Evolutionary conservation across 1,139 yeast species (phyloP).

Genomic region (Tardiomyces depauwii): DNA sequence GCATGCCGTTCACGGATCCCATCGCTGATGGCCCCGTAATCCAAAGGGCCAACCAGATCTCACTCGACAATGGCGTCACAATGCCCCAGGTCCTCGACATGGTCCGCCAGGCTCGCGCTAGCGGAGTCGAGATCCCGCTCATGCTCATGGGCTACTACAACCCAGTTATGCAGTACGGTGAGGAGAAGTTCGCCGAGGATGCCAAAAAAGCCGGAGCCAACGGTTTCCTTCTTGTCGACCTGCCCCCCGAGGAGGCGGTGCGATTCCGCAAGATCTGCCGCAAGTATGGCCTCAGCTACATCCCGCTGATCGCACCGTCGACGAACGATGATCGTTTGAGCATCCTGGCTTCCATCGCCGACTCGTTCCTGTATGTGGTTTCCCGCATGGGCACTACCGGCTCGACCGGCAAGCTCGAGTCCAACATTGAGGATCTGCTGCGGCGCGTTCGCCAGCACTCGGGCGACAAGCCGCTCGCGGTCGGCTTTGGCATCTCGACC

Average conservation of each 20-base stretch:
- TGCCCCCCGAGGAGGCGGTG: constrained; percentile 96
- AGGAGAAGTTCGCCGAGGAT: constrained; percentile 65
- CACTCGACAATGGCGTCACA: constrained; percentile 74
- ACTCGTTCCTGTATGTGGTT: constrained; percentile 89
- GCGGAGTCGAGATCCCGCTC: constrained; percentile 81
- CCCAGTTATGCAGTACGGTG: constrained; percentile 87
- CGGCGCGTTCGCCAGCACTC: constrained; percentile 64
- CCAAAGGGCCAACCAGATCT: constrained; percentile 64
- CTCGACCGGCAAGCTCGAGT: constrained; percentile 54
- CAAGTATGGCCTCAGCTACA: constrained; percentile 60
- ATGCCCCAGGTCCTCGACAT: constrained; percentile 57
- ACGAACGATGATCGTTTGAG: constrained; percentile 83
- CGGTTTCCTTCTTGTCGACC: constrained; percentile 88
- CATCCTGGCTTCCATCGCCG: constrained; percentile 74
- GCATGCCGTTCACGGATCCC: constrained; percentile 97
- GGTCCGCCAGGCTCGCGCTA: constrained; percentile 61
- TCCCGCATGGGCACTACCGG: constrained; percentile 98
- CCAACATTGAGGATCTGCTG: constrained; percentile 57
- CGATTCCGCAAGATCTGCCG: constrained; percentile 68
- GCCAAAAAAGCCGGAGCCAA: constrained; percentile 84
- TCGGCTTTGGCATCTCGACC: constrained; percentile 94
- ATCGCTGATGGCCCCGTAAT: constrained; percentile 98
- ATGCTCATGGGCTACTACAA: constrained; percentile 96
- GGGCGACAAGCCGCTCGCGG: constrained; percentile 74
- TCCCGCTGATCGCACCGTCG: constrained; percentile 94